phyloP scores from a whole-genome alignment of 2,329 filamentous ascomycete genomes.

The Knufia petricola region DNA sequence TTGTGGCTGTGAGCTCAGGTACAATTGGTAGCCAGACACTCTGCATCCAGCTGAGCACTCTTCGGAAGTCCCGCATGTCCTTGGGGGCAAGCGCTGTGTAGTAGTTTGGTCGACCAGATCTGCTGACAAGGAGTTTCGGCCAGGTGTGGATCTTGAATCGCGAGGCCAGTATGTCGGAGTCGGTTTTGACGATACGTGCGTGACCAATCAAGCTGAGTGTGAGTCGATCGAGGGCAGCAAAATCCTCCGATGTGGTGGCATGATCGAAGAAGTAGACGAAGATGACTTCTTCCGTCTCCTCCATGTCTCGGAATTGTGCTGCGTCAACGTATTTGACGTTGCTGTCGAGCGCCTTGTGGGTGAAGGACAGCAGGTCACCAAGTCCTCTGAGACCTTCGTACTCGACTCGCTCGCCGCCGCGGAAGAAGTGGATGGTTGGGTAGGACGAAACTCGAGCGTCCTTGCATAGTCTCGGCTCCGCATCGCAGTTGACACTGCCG shows the following conservation, averaged over 20 bases:
- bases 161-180: conserved; percentile 62
- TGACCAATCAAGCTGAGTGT: conserved; percentile 83
- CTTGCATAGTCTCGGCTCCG: conserved; percentile 79
- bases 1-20: conserved; percentile 81
- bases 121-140: conserved; percentile 82
- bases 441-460: conserved; percentile 71
- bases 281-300: conserved; percentile 88
- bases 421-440: conserved; percentile 88
- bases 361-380: conserved; percentile 79
- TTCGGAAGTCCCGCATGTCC: conserved; percentile 81
- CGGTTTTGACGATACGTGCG: conserved; percentile 85
- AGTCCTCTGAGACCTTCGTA: conserved; percentile 86
- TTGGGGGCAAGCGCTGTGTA: conserved; percentile 78
- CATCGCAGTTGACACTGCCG: conserved; percentile 92
- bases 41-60: conserved; percentile 85
- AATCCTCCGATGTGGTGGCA: conserved; percentile 86
- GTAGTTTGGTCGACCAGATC: conserved; percentile 82
- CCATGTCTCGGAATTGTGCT: conserved; percentile 65
- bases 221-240: conserved; percentile 74
- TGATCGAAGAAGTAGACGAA: conserved; percentile 98
- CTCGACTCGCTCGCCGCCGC: conserved; percentile 80
- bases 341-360: conserved; percentile 71
- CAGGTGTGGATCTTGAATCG: conserved; percentile 94
- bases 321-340: conserved; percentile 76
- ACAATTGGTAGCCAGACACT: conserved; percentile 93